Evolutionary conservation across 225 moss, liverwort and hornwort species (phyloP), one percentile per base, ranked within the genome.

Genomic region (Marchantia polymorpha): DNA sequence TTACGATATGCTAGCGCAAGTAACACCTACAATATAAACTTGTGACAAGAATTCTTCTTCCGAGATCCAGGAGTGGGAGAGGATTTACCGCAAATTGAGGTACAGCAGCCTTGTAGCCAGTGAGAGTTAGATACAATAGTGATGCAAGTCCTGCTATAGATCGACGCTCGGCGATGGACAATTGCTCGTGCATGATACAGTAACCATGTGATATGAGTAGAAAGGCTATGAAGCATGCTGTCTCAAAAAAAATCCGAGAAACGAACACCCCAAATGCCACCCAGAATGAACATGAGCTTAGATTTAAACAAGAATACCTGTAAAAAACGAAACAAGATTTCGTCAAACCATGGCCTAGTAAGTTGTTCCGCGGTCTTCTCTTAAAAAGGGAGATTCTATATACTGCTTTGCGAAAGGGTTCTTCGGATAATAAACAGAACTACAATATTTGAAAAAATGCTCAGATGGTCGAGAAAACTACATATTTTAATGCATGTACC

Each of bases 201-300:
- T 95, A 95, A 56, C 95, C 95, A 78, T 95, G 92, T 72, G 95
- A 91, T 75, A 96, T 92, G 14, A 96, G 87, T 82, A 96, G 83
- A 64, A 96, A 93, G 2, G 91, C 87, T 56, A 92, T 90, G 76
- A 93, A 92, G 78, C 95, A 96, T 7, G 93, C 87, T 23, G 91
- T 92, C 81, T 96, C 95, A 27, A 92, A 93, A 84, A 96, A 93
- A 73, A 96, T 93, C 39, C 95, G 86, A 51, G 95, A 91, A 7
- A 96, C 93, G 77, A 96, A 96, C 8, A 96, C 95, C 29, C 95
- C 95, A 85, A 93, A 96, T n/a, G 93, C 95, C 25, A 93, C 88
- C 95, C 95, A 96, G 75, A 96, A 96, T 17, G 95, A 95, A 77
- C 93, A 95, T 7, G 90, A 91, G 88, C 89, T 93, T 73, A 92